A percentile compares a stretch with the other conserved stretches of the same genome.
Conservation (phyloP, 1,284 basidiomycete species). For the Pseudozyma flocculosa region DNA sequence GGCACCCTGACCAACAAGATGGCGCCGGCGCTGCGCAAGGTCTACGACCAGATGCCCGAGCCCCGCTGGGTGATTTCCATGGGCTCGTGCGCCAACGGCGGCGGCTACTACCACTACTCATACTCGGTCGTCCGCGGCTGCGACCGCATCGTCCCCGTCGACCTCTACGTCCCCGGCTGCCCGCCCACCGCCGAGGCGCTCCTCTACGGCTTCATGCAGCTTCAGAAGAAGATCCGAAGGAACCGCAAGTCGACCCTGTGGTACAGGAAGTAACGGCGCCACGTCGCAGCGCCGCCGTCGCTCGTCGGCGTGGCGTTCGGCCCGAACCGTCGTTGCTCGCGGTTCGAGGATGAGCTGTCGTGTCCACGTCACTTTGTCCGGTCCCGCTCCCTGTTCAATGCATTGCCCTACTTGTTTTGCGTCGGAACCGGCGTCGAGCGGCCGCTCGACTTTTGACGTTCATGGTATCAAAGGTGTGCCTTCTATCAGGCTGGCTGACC, state of each 20-base stretch:
- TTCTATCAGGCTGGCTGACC: too few relatives aligned
- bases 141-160: conserved; percentile 96
- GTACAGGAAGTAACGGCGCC: conserved; percentile 63
- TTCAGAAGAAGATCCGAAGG: conserved; percentile 94
- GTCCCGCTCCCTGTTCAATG: too few relatives aligned
- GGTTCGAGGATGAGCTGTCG: too few relatives aligned
- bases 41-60: conserved; percentile 58
- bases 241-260: conserved; percentile 86
- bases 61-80: conserved; percentile 91
- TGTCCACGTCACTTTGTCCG: too few relatives aligned
- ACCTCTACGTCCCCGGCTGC: conserved; percentile 82
- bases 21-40: conserved; percentile 68
- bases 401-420: too few relatives aligned
- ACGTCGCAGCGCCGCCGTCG: too few relatives aligned
- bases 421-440: too few relatives aligned
- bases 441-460: too few relatives aligned
- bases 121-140: conserved; percentile 99
- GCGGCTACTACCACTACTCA: conserved; percentile 91
- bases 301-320: too few relatives aligned
- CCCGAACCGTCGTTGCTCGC: too few relatives aligned
- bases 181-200: conserved; percentile 86
- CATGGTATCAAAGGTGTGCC: too few relatives aligned
- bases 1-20: conserved; percentile 99
- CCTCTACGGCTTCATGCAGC: conserved; percentile 68
- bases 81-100: conserved; percentile 98